A percentile compares a stretch with the other conserved stretches of the same genome.
Evolutionary conservation across 805 yeast species (phyloP).

Genomic region (Teunomyces pallodes): DNA sequence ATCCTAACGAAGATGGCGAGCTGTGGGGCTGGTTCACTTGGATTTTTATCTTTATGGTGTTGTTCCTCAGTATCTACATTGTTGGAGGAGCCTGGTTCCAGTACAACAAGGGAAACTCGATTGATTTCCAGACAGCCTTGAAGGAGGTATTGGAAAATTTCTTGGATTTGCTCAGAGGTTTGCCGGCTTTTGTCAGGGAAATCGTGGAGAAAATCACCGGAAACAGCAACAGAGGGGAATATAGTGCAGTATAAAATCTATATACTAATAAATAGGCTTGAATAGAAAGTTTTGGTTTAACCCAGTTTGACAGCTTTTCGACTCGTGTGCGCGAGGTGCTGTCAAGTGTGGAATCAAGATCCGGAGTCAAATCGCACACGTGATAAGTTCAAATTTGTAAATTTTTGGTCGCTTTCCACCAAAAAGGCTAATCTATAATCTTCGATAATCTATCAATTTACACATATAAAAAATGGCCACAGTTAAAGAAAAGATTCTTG

Average conservation of each 20-base stretch:
- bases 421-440: neutral
- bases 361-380: slow-evolving; percentile 1
- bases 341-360: neutral
- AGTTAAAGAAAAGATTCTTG: slow-evolving; percentile 51
- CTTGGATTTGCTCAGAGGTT: slow-evolving; percentile 51
- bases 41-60: slow-evolving; percentile 70
- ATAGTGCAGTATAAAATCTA: slow-evolving; percentile 73
- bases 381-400: slow-evolving; percentile 1
- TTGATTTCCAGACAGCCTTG: slow-evolving; percentile 70
- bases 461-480: slow-evolving; percentile 16
- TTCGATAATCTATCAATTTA: neutral
- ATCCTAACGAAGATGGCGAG: slow-evolving; percentile 28
- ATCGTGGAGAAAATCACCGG: slow-evolving; percentile 65
- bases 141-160: slow-evolving; percentile 71
- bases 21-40: slow-evolving; percentile 85
- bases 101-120: slow-evolving; percentile 65
- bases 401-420: neutral
- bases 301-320: too few species aligned
- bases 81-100: slow-evolving; percentile 75
- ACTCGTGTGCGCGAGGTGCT: too few species aligned
- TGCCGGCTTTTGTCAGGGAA: slow-evolving; percentile 69
- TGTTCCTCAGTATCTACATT: slow-evolving; percentile 68
- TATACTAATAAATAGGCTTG: slow-evolving; percentile 7
- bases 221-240: slow-evolving; percentile 73
- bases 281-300: neutral